A percentile compares a stretch with the other conserved stretches of the same genome.
These are phyloP conservation scores for Auriscalpium vulgare DNA, from an alignment of 768 basidiomycete genomes.

Conservation along the genomic window DNA sequence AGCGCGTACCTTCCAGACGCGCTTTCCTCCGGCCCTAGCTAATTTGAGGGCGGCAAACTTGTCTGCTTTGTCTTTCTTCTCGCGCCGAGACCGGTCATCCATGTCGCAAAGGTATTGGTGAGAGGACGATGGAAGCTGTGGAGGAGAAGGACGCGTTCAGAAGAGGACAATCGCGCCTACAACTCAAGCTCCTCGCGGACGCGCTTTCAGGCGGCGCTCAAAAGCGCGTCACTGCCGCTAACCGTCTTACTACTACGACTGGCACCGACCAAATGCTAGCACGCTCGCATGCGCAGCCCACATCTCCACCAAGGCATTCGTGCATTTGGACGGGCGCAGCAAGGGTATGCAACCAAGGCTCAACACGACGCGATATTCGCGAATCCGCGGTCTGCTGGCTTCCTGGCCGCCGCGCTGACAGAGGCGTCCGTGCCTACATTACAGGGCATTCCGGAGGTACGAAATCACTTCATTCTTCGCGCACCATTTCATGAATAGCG, in stretches of 20 bases:
- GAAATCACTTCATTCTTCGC: not conserved
- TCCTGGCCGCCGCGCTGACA: constrained; percentile 13
- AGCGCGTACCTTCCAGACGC: constrained; percentile 46
- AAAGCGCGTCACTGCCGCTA: constrained; percentile 19
- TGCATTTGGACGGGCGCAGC: no score
- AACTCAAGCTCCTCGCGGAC: constrained; percentile 13
- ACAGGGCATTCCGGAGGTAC: constrained; percentile 17
- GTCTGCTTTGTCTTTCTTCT: constrained; percentile 26
- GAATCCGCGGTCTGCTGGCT: constrained; percentile 8
- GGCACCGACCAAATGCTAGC: no score
- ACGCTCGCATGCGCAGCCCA: no score
- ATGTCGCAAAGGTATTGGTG: constrained; percentile 8
- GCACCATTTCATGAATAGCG: not conserved
- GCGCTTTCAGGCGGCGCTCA: constrained; percentile 22
- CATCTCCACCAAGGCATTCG: not conserved
- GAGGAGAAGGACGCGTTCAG: constrained; percentile 10
- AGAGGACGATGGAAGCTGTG: not conserved
- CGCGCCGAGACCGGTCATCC: constrained; percentile 22
- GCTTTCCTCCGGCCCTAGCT: constrained; percentile 45
- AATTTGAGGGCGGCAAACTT: constrained; percentile 44
- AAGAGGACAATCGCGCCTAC: not conserved
- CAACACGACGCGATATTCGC: not conserved
- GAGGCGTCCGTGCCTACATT: constrained; percentile 8
- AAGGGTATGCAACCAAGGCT: not conserved
- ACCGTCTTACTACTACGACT: no score